A percentile compares a stretch with the other conserved stretches of the same genome.
phyloP scores from a whole-genome alignment of 106 monocot genomes.

The Platanthera guangdongensis region DNA sequence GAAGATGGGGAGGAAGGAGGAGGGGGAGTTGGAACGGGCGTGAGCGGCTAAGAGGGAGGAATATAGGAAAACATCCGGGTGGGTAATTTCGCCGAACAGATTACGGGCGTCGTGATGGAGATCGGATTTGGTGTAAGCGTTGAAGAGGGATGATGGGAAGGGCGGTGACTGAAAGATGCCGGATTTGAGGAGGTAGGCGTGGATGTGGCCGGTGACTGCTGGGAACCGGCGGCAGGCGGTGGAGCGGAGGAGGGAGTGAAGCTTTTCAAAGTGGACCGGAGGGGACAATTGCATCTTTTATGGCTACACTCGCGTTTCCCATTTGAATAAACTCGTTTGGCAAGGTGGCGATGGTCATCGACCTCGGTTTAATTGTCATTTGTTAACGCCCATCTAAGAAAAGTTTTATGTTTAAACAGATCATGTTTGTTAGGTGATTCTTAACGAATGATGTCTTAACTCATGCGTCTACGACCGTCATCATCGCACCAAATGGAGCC shows the following conservation, averaged over 20 bases:
- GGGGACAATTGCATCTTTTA: neutral
- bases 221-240: neutral
- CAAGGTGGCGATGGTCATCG: no score
- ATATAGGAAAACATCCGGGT: constrained; percentile 30
- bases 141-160: constrained; percentile 34
- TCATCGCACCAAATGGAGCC: no score
- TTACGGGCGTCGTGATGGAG: constrained; percentile 25
- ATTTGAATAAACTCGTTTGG: neutral
- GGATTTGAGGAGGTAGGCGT: constrained; percentile 51
- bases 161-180: constrained; percentile 22
- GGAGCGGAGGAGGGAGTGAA: constrained; percentile 1
- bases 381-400: no score
- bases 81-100: constrained; percentile 58
- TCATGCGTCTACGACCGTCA: no score
- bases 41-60: constrained; percentile 46
- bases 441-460: no score
- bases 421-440: no score
- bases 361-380: no score
- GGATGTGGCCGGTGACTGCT: constrained; percentile 20
- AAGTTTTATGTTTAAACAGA: no score
- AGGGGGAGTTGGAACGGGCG: constrained; percentile 26
- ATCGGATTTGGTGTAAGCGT: constrained; percentile 34
- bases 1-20: constrained; percentile 34
- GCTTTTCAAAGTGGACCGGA: neutral
- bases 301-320: neutral